These are phyloP conservation scores for Teunomyces gatunensis DNA, from an alignment of 805 yeast genomes.

Conservation along the genomic window DNA sequence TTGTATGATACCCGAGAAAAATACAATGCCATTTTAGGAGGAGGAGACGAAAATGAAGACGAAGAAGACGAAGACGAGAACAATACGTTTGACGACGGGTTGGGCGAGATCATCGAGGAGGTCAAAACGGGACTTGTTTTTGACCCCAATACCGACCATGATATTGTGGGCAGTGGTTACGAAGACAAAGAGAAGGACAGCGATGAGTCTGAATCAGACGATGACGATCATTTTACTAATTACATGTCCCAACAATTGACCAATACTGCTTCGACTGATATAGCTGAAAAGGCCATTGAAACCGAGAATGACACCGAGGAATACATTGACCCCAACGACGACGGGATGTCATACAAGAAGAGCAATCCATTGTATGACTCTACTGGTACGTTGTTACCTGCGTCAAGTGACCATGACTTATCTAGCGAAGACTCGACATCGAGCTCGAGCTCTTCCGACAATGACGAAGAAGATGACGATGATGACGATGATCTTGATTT, in stretches of 20 bases:
- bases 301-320: constrained; percentile 53
- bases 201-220: constrained; percentile 40
- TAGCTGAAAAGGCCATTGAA: constrained; percentile 44
- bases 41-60: constrained; percentile 53
- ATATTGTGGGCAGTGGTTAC: constrained; percentile 25
- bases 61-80: constrained; percentile 26
- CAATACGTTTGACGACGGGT: constrained; percentile 34
- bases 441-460: constrained; percentile 29
- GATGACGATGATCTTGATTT: constrained; percentile 2
- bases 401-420: constrained; percentile 17
- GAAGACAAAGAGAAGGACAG: constrained; percentile 32
- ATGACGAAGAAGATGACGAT: constrained; percentile 24
- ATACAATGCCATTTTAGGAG: constrained; percentile 91
- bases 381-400: constrained; percentile 10
- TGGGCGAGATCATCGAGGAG: constrained; percentile 39
- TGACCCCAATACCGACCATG: constrained; percentile 30
- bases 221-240: constrained; percentile 59
- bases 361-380: constrained; percentile 60
- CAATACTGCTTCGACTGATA: constrained; percentile 40
- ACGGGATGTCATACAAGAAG: constrained; percentile 70
- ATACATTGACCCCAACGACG: constrained; percentile 78
- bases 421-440: constrained; percentile 26
- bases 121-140: constrained; percentile 30
- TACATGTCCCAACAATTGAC: constrained; percentile 77
- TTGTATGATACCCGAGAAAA: constrained; percentile 88